A percentile compares a stretch with the other conserved stretches of the same genome.
Evolutionary conservation across 2,329 filamentous ascomycete genomes (phyloP).

Genomic region (Fusarium brachygibbosum): DNA sequence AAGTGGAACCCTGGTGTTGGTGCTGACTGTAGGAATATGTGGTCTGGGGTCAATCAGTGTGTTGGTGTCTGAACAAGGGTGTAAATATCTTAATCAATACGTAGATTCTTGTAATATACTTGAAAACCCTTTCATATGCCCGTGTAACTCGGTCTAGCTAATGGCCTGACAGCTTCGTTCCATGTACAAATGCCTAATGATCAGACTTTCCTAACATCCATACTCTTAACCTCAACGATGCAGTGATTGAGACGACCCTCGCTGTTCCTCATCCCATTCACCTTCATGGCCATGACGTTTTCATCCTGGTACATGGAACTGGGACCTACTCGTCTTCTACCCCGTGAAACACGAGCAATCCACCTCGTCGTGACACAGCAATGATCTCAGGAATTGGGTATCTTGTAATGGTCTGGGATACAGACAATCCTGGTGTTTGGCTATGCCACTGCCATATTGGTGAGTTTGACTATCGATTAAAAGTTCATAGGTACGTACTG

Average conservation of each 20-base stretch:
- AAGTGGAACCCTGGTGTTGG: not conserved
- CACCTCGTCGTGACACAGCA: slow-evolving; percentile 66
- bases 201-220: too few relatives aligned
- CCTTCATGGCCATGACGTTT: slow-evolving; percentile 56
- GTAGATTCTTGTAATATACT: not conserved
- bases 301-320: slow-evolving; percentile 44
- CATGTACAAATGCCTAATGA: too few relatives aligned
- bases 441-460: slow-evolving; percentile 65
- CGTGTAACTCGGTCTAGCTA: too few relatives aligned
- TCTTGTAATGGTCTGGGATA: slow-evolving; percentile 63
- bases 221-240: too few relatives aligned
- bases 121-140: not conserved
- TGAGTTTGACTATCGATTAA: too few relatives aligned
- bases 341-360: slow-evolving; percentile 54
- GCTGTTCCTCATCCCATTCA: slow-evolving; percentile 53
- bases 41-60: not conserved
- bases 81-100: too few relatives aligned
- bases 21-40: not conserved
- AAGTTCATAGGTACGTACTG: too few relatives aligned
- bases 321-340: slow-evolving; percentile 27
- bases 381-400: slow-evolving; percentile 60
- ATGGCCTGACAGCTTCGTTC: too few relatives aligned
- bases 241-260: slow-evolving; percentile 45
- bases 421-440: slow-evolving; percentile 65
- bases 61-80: not conserved